Base-by-base conservation (phyloP, 2,329 filamentous ascomycete genomes). In the Trichoderma breve region DNA sequence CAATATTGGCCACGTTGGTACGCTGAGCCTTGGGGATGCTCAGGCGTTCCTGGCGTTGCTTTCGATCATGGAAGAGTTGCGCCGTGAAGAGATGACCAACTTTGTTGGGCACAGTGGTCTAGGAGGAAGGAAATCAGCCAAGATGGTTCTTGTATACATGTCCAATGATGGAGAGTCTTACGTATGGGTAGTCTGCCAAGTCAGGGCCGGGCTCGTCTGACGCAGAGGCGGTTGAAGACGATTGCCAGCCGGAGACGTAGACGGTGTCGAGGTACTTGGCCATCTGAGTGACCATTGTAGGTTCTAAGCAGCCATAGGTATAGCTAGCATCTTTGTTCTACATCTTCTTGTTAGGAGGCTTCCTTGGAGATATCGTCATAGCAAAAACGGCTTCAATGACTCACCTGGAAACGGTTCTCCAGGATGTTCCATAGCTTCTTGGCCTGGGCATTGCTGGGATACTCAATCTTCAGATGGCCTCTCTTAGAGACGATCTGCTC, bases 271-370 rank as follows among this genome's bases (percentile, higher is more conserved):
- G 88, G 83, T 97, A 98, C 84, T 98, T 97, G 78, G 95, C 95
- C 96, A 99, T 99, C 83, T 99, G 96, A 32, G 96, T 98, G 81
- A 99, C 89, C 93, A 98, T 98, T 71, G 97, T 97, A 12, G 96
- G 96, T 81, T 99, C 96, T 75, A 99, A 87, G 84, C 96, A 98
- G 79, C 96, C 96, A 81, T 98, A 99, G 72, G 96, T 99, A 85
- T 92, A 97, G 83, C 93, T 97, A 62, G 93, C 93, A 79, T 96
- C 92, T 78, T 90, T 90, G 79, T 88, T 92, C 93, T 97, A 76
- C 43, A 51, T 72, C 28, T 3, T n/a, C 6, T 14, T 55, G 24
- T 73, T 60, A 73, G 69, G 14, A 47, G 9, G 36, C 72, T 24
- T 32, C 9, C 32, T 53, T 61, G 6, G 11, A 26, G 15, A 60